Base-by-base conservation (phyloP, 202 grass and related monocot genomes). In the Schoenoplectus tabernaemontani region DNA sequence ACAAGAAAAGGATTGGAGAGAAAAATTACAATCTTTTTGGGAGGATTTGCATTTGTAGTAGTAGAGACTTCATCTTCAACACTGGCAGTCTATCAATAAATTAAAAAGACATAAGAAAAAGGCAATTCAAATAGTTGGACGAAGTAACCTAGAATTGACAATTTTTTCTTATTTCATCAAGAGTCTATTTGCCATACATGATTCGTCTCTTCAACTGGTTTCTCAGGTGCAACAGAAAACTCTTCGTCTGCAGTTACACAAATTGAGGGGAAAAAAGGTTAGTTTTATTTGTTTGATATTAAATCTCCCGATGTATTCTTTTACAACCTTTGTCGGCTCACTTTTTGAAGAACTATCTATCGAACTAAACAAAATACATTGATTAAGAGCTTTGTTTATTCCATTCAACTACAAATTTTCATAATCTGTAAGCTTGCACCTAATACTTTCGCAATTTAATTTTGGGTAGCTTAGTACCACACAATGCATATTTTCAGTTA, bases 1-100 rank as follows among this genome's bases (percentile, higher is more conserved):
- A 64, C 34, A 32, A 80, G 61, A 34, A 32, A 78, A 79, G 33
- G 13, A 79, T 79, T 17, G 37, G 26, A 62, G 44, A 9, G 37
- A 26, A 50, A 63, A 78, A 72, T 92, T 99, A 99, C 96, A 91
- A 95, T 99, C 87, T 78, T 85, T 82, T 85, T 93, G 78, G 36
- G 82, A 57, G 81, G 64, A 82, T 78, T 64, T 71, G 80, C 48
- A 2, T 77, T 53, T 0, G 71, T 51, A 34, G 88, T 42, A 76
- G 89, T 87, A 63, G 84, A 58, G 78, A 81, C 90, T 82, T 82
- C 82, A 60, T 77, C 83, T 48, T 76, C 78, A 53, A 80, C 51
- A 13, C 59, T 80, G 48, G 71, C 36, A 19, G 78, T 66, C 78
- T 80, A 80, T 64, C 41, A 66, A 65, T 80, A 51, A 51, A 34